phyloP scores from a whole-genome alignment of 371 early-diverging fungal species.

The Batrachochytrium dendrobatidis region DNA sequence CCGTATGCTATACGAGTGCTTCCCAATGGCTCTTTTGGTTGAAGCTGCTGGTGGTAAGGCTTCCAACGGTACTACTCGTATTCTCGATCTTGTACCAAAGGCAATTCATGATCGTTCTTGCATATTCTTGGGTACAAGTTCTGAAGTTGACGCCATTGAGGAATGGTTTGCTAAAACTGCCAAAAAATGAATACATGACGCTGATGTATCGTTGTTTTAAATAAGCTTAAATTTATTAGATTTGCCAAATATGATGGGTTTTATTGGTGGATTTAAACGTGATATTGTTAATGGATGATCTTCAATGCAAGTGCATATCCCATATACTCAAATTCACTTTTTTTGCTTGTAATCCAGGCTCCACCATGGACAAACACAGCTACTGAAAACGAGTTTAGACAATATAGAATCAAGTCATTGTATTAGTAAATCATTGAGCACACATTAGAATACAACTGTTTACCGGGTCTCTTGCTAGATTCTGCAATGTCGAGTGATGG shows the following conservation, averaged over 20 bases:
- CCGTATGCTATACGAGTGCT: conserved; percentile 93
- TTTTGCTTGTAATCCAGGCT: conserved; percentile 75
- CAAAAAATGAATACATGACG: background rate
- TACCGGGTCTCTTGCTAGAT: too few relatives aligned
- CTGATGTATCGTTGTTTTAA: too few relatives aligned
- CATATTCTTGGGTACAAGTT: conserved; percentile 85
- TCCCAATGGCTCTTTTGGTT: conserved; percentile 92
- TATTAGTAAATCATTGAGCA: too few relatives aligned
- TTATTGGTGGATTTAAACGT: too few relatives aligned
- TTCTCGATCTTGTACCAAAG: conserved; percentile 82
- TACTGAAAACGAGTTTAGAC: too few relatives aligned
- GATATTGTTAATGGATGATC: too few relatives aligned
- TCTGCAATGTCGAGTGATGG: too few relatives aligned
- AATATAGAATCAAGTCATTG: too few relatives aligned
- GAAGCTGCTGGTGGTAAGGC: conserved; percentile 96
- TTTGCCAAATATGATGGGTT: too few relatives aligned
- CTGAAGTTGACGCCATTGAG: conserved; percentile 83
- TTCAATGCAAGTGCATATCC: conserved; percentile 38
- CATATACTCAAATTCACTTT: conserved; percentile 45
- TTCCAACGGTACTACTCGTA: conserved; percentile 69
- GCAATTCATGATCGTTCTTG: conserved; percentile 86
- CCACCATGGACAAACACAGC: conserved; percentile 74
- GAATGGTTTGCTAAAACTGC: conserved; percentile 4
- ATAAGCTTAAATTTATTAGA: too few relatives aligned
- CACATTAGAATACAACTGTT: too few relatives aligned